Evolutionary conservation across 106 monocot genomes (phyloP).

Genomic region (Dendrobium catenatum): DNA sequence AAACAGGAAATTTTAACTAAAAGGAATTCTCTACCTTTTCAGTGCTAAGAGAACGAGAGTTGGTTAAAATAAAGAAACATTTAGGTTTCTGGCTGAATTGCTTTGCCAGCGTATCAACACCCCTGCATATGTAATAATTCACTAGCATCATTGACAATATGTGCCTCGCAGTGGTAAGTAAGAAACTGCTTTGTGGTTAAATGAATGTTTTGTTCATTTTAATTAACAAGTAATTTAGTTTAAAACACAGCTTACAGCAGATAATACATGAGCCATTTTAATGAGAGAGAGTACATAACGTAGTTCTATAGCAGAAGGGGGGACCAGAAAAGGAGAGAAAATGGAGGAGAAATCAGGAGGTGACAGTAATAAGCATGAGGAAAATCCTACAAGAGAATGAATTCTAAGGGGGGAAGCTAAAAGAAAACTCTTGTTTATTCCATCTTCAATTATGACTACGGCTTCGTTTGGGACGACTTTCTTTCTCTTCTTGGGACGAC

Average conservation of each 20-base stretch:
- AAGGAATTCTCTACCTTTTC: constrained; percentile 60
- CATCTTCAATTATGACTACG: too few relatives aligned
- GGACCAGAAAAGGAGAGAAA: background rate
- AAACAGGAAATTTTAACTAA: background rate
- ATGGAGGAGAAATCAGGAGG: background rate
- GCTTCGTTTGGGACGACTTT: too few relatives aligned
- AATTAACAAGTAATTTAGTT: background rate
- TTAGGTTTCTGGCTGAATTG: constrained; percentile 55
- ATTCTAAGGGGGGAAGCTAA: background rate
- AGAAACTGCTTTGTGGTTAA: background rate
- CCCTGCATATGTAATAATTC: constrained; percentile 40
- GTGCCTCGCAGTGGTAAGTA: background rate
- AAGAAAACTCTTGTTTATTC: background rate
- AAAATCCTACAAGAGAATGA: background rate
- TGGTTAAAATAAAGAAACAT: constrained; percentile 94
- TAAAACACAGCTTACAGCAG: background rate
- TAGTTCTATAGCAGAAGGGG: background rate
- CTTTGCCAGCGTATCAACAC: constrained; percentile 49
- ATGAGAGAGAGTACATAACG: background rate
- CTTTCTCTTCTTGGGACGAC: too few relatives aligned
- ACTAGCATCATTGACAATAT: background rate
- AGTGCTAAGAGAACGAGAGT: constrained; percentile 78
- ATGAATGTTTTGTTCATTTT: background rate
- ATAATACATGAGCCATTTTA: background rate
- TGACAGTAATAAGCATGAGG: background rate